Conservation (phyloP, 2,329 filamentous ascomycete genomes). For the Hypoxylon sp. region DNA sequence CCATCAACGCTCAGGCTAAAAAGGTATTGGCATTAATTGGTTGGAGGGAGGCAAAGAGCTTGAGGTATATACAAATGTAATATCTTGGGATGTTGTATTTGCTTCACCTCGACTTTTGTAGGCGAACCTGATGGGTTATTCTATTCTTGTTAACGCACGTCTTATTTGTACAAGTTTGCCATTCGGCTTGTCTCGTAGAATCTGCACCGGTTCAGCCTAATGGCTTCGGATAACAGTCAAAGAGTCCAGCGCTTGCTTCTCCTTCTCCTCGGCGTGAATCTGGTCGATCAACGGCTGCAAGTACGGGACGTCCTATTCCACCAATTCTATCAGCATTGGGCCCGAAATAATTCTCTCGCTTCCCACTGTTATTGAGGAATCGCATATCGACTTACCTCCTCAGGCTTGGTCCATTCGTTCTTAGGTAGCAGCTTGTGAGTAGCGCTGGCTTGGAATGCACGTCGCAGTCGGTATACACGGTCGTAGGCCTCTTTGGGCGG, state of each 20-base stretch:
- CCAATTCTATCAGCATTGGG: slow-evolving; percentile 10
- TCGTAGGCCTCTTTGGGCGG: slow-evolving; percentile 93
- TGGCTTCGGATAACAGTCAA: slow-evolving; percentile 53
- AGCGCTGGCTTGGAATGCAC: slow-evolving; percentile 85
- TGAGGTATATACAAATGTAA: slow-evolving; percentile 35
- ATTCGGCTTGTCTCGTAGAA: slow-evolving; percentile 15
- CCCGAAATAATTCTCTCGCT: background rate
- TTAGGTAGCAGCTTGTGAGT: slow-evolving; percentile 76
- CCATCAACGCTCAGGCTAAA: background rate
- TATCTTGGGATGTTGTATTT: slow-evolving; percentile 17
- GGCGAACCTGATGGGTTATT: slow-evolving; percentile 39
- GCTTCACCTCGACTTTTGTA: slow-evolving; percentile 27
- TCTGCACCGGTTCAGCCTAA: slow-evolving; percentile 40
- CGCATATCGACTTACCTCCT: slow-evolving; percentile 60
- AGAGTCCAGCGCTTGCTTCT: slow-evolving; percentile 65
- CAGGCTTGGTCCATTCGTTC: slow-evolving; percentile 72
- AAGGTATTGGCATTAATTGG: background rate
- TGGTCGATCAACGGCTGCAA: slow-evolving; percentile 67
- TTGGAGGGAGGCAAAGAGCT: slow-evolving; percentile 14
- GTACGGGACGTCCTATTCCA: slow-evolving; percentile 67
- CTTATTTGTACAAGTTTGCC: slow-evolving; percentile 48
- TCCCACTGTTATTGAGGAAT: background rate
- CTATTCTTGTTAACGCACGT: slow-evolving; percentile 45
- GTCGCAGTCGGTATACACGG: slow-evolving; percentile 95
- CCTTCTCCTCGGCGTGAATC: slow-evolving; percentile 63